Evolutionary conservation across 2,329 filamentous ascomycete genomes (phyloP).

Genomic region (Ophiosphaerella narmari): DNA sequence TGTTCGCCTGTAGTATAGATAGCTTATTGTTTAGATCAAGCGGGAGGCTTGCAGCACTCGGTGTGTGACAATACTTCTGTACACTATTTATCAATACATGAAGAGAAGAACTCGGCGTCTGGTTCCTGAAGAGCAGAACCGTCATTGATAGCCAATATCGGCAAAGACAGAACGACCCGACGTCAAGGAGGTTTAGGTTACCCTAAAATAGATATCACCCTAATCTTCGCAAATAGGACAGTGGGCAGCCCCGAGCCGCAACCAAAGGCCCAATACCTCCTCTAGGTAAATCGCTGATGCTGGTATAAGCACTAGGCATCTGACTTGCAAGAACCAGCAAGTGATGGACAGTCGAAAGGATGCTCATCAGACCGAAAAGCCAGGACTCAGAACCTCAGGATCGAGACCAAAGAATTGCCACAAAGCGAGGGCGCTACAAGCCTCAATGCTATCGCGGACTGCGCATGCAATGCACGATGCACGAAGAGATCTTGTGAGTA

Average conservation of each 20-base stretch:
- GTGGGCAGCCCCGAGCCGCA: background rate
- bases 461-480: background rate
- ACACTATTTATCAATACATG: too few species aligned
- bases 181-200: too few species aligned
- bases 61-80: too few species aligned
- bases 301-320: slow-evolving; percentile 4
- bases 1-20: too few species aligned
- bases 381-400: background rate
- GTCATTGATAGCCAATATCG: too few species aligned
- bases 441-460: background rate
- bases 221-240: too few species aligned
- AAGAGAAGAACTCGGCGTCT: too few species aligned
- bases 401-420: background rate
- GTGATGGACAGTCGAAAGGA: background rate
- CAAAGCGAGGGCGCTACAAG: background rate
- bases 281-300: background rate
- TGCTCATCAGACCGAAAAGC: background rate
- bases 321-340: background rate
- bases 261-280: background rate
- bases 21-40: too few species aligned
- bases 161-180: too few species aligned
- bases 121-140: too few species aligned
- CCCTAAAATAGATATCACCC: too few species aligned
- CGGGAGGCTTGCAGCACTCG: too few species aligned
- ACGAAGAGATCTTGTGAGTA: background rate